Conservation (phyloP, 1,284 basidiomycete species). For the Naganishia sp. region DNA sequence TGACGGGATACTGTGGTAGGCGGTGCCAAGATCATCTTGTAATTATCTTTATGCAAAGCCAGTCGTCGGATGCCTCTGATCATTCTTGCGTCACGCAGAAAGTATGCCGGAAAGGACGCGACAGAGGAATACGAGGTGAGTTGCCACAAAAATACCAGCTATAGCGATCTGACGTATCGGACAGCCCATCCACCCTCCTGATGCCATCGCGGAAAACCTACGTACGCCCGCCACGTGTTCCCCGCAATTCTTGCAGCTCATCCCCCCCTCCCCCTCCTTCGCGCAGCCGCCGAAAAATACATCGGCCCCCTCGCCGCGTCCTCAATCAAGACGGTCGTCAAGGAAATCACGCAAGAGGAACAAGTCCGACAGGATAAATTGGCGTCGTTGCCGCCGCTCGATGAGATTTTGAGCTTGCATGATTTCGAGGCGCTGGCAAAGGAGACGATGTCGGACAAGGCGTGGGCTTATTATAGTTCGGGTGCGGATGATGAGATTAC, state of each 20-base stretch:
- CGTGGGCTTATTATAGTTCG: constrained; percentile 87
- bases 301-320: constrained; percentile 69
- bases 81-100: constrained; percentile 40
- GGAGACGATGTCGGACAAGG: constrained; percentile 71
- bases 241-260: background rate
- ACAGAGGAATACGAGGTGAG: constrained; percentile 71
- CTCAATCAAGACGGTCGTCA: constrained; percentile 61
- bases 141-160: background rate
- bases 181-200: constrained; percentile 77
- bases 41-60: constrained; percentile 7
- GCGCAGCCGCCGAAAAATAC: constrained; percentile 40
- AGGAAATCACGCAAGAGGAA: constrained; percentile 42
- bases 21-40: constrained; percentile 64
- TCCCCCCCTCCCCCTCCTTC: constrained; percentile 18
- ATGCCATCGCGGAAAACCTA: constrained; percentile 79
- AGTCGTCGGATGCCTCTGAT: background rate
- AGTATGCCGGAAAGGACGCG: constrained; percentile 75
- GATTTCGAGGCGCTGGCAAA: constrained; percentile 86
- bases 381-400: constrained; percentile 53
- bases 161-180: background rate
- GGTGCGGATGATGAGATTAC: constrained; percentile 88
- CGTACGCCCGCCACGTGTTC: constrained; percentile 48
- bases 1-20: constrained; percentile 47
- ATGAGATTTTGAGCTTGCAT: constrained; percentile 79
- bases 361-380: constrained; percentile 56